A percentile compares a stretch with the other conserved stretches of the same genome.
phyloP scores from a whole-genome alignment of 2,329 filamentous ascomycete species.

The Pseudogymnoascus sp. region DNA sequence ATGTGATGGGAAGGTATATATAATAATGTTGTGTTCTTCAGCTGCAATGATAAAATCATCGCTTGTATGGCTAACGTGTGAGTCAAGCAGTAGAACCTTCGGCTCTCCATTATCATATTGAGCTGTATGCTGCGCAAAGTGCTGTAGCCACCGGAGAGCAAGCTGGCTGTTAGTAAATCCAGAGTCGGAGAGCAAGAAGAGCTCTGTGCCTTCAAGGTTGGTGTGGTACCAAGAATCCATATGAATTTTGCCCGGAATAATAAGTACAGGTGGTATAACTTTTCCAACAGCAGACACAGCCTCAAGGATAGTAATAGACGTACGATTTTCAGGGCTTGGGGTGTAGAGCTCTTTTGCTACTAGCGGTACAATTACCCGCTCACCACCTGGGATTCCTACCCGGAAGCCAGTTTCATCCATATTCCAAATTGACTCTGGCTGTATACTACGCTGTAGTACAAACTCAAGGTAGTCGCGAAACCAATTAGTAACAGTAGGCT shows the following conservation, averaged over 20 bases:
- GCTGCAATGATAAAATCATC: not conserved
- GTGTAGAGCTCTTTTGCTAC: too few relatives aligned
- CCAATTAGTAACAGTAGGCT: too few relatives aligned
- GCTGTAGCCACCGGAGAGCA: not conserved
- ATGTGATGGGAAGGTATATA: not conserved
- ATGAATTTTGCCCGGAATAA: not conserved
- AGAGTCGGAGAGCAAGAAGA: not conserved
- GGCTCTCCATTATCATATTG: not conserved
- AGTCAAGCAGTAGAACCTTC: not conserved
- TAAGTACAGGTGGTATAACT: not conserved
- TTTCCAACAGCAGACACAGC: not conserved
- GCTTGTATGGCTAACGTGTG: not conserved
- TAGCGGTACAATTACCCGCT: too few relatives aligned
- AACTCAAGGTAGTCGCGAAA: too few relatives aligned
- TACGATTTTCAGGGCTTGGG: too few relatives aligned
- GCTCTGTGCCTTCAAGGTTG: not conserved
- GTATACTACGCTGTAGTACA: too few relatives aligned
- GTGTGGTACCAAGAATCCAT: not conserved
- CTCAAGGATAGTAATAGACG: slow-evolving; percentile 7
- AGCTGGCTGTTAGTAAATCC: not conserved
- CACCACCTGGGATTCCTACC: too few relatives aligned
- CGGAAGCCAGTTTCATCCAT: too few relatives aligned
- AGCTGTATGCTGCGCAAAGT: not conserved
- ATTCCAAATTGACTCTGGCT: too few relatives aligned
- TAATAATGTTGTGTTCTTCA: not conserved